These are phyloP conservation scores for Sporothrix variecibatus DNA, from an alignment of 2,329 filamentous ascomycete genomes.

Conservation along the genomic window DNA sequence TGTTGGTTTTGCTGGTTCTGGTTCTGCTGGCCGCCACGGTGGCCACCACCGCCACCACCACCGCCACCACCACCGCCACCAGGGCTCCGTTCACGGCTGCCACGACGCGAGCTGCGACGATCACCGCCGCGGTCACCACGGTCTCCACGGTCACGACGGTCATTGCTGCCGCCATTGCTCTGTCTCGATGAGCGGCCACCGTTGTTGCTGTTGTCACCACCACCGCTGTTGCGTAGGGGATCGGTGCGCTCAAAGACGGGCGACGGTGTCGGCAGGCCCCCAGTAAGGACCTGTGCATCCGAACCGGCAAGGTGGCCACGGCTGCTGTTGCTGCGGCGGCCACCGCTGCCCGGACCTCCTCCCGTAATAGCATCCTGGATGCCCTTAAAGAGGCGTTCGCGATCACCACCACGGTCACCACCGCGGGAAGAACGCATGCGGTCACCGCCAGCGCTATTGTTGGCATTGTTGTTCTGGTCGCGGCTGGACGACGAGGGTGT, in stretches of 20 bases:
- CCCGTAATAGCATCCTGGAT: slow-evolving; percentile 51
- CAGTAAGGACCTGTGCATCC: slow-evolving; percentile 58
- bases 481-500: slow-evolving; percentile 10
- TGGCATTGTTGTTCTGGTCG: background rate
- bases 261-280: slow-evolving; percentile 53
- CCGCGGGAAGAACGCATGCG: slow-evolving; percentile 42
- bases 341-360: slow-evolving; percentile 38
- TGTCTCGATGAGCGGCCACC: background rate
- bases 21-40: slow-evolving; percentile 38
- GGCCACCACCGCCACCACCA: background rate
- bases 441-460: slow-evolving; percentile 34
- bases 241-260: slow-evolving; percentile 53
- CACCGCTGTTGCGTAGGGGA: slow-evolving; percentile 30
- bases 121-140: slow-evolving; percentile 31
- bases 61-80: slow-evolving; percentile 36
- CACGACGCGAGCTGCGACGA: slow-evolving; percentile 30
- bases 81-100: slow-evolving; percentile 52
- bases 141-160: slow-evolving; percentile 35
- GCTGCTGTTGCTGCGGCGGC: slow-evolving; percentile 40
- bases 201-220: background rate
- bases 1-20: slow-evolving; percentile 28
- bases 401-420: slow-evolving; percentile 36
- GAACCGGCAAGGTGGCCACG: slow-evolving; percentile 53
- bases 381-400: slow-evolving; percentile 56
- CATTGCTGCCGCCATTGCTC: slow-evolving; percentile 6